phyloP scores from a whole-genome alignment of 257 asterid species.

The Leonotis leonurus region DNA sequence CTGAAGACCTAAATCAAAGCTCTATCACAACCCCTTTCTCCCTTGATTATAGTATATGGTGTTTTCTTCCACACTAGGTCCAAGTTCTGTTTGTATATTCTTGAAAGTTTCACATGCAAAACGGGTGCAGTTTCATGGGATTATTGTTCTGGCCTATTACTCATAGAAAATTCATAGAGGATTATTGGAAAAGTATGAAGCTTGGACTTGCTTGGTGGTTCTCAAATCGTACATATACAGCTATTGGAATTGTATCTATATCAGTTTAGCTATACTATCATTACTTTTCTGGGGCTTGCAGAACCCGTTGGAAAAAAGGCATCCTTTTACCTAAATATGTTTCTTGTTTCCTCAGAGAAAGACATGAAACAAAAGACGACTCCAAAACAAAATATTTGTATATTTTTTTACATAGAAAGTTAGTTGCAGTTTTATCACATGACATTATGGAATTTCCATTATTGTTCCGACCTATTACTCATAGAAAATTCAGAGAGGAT shows the following conservation, averaged over 20 bases:
- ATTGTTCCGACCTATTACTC: neutral
- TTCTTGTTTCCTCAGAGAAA: neutral
- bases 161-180: neutral
- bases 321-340: neutral
- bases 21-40: neutral
- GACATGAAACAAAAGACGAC: no score
- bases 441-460: neutral
- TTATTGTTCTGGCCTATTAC: neutral
- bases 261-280: neutral
- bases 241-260: neutral
- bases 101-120: neutral
- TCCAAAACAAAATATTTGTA: no score
- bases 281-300: neutral
- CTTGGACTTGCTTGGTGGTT: neutral
- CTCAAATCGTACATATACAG: neutral
- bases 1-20: neutral
- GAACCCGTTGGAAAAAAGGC: neutral
- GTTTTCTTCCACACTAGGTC: neutral
- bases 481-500: neutral
- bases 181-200: neutral
- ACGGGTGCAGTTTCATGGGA: neutral
- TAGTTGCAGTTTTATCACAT: no score
- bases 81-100: neutral
- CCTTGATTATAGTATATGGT: neutral
- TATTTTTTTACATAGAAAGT: no score